A percentile compares a stretch with the other conserved stretches of the same genome.
phyloP scores from a whole-genome alignment of 805 yeast genomes.

The Diddensiella caesifluorescens region DNA sequence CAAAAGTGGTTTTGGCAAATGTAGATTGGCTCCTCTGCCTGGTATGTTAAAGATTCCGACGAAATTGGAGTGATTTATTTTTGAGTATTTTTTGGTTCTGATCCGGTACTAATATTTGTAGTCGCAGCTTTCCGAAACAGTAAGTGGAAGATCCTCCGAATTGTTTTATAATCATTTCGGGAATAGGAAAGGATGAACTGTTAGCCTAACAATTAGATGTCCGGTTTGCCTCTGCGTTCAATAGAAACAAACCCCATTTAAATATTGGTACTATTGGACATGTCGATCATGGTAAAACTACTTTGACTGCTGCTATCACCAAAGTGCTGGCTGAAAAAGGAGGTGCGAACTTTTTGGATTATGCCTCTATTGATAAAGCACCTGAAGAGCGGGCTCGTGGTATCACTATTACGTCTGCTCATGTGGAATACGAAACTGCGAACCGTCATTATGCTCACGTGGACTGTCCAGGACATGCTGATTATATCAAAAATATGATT shows the following conservation, averaged over 20 bases:
- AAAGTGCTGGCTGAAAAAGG: conserved; percentile 83
- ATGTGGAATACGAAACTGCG: conserved; percentile 92
- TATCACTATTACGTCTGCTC: conserved; percentile 96
- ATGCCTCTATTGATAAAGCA: conserved; percentile 89
- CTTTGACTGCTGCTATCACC: conserved; percentile 97
- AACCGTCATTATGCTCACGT: conserved; percentile 97
- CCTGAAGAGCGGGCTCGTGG: conserved; percentile 99
- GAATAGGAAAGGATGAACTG: neutral
- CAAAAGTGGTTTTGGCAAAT: neutral
- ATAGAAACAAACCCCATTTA: conserved; percentile 94
- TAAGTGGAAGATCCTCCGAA: neutral
- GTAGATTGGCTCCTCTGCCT: conserved; percentile 1
- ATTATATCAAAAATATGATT: conserved; percentile 97
- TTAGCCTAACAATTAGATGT: neutral
- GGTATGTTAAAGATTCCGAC: neutral
- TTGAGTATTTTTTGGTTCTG: neutral
- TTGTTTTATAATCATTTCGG: neutral
- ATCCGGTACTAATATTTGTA: neutral
- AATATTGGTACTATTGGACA: conserved; percentile 98
- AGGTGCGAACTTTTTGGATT: conserved; percentile 91
- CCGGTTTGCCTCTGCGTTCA: conserved; percentile 52
- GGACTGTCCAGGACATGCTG: conserved; percentile 98
- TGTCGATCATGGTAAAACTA: conserved; percentile 98
- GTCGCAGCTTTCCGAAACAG: conserved; percentile 1
- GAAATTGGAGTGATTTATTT: neutral